Evolutionary conservation across 2,329 filamentous ascomycete species (phyloP), one percentile per base, ranked within the genome.

Genomic region (Fusarium miscanthi): DNA sequence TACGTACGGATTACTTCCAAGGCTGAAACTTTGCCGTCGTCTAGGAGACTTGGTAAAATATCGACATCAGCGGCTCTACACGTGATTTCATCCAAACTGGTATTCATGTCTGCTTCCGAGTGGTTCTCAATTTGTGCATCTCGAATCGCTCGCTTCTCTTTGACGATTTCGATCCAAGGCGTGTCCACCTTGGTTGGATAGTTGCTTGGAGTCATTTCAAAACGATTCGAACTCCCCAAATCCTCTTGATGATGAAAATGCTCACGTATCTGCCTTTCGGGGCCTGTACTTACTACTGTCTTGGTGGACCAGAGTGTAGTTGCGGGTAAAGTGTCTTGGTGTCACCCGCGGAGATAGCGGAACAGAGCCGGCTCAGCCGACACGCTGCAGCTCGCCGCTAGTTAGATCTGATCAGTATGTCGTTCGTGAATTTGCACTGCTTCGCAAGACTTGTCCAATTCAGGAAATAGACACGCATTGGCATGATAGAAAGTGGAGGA

Each of bases 141-240:
- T 59, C 33, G 25, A 12, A 31, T 25, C 5, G 14, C 42, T 6
- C 56, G 8, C 12, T 59, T 59, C 4, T n/a, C 13, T 19, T 12
- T 11, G 8, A 37, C 56, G 3, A 59, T 6, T 7, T 38, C 25
- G 14, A 6, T 12, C 56, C 56, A 59, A 1, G 42, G 16, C 4
- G 5, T 23, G 10, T 31, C 6, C 11, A 23, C 0, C 2, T 8
- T 7, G 4, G 21, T 3, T 4, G 13, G 3, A 31, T 8, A 9
- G 5, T 40, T 6, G 3, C 7, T 21, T 5, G 3, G 11, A 9
- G 14, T 0, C 12, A 58, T 19, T 21, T 6, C 21, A 14, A 30
- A 14, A 4, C 19, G 16, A 21, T 21, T 12, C n/a, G n/a, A n/a
- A n/a, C n/a, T n/a, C n/a, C n/a, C n/a, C n/a, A n/a, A n/a, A n/a